These are phyloP conservation scores for Tolypocladium pustulatum DNA, from an alignment of 2,329 filamentous ascomycete species.

Conservation along the genomic window DNA sequence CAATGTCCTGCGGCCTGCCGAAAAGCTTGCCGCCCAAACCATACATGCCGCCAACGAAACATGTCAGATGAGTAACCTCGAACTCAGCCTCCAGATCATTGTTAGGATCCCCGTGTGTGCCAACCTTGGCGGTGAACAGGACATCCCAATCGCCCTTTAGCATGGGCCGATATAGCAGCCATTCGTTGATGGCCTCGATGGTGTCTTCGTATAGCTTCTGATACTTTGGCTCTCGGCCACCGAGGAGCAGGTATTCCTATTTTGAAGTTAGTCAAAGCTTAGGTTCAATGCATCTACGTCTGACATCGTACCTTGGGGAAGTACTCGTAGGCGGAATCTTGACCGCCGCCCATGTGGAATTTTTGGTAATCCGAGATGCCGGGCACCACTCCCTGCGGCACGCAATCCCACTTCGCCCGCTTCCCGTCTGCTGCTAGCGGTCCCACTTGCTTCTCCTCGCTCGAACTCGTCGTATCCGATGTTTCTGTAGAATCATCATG, in stretches of 20 bases:
- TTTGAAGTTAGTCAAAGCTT: constrained; percentile 12
- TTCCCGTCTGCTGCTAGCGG: constrained; percentile 24
- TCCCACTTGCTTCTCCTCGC: constrained; percentile 3
- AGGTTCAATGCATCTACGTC: constrained; percentile 7
- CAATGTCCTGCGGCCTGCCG: constrained; percentile 46
- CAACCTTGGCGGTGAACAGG: constrained; percentile 60
- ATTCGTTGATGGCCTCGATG: constrained; percentile 56
- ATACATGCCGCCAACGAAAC: constrained; percentile 63
- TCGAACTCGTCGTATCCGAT: neutral
- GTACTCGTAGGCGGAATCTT: constrained; percentile 65
- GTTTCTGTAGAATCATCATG: neutral
- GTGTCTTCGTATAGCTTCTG: constrained; percentile 59
- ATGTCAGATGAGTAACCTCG: constrained; percentile 53
- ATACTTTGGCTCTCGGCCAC: constrained; percentile 65
- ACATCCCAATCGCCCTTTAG: constrained; percentile 56
- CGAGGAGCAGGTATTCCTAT: constrained; percentile 61
- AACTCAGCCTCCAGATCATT: constrained; percentile 38
- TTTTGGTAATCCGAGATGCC: constrained; percentile 32
- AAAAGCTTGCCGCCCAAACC: constrained; percentile 56
- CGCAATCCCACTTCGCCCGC: constrained; percentile 35
- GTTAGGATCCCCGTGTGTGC: constrained; percentile 30
- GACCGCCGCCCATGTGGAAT: constrained; percentile 52
- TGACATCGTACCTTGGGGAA: constrained; percentile 45
- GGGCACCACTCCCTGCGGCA: constrained; percentile 47
- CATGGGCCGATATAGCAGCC: constrained; percentile 72